phyloP scores from a whole-genome alignment of 2,329 filamentous ascomycete genomes.

The Fusarium armeniacum region DNA sequence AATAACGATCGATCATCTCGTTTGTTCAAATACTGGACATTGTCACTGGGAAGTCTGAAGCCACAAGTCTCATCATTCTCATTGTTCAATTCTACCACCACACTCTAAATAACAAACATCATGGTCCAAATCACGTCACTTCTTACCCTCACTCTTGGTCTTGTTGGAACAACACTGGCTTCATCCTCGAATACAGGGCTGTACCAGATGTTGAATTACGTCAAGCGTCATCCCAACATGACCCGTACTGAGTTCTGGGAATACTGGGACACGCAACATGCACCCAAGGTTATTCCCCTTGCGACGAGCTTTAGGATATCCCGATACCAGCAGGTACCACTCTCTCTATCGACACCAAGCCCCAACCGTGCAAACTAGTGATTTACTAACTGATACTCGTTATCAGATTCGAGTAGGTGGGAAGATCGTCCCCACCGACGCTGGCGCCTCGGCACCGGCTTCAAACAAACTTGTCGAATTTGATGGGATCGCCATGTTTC shows the following conservation, averaged over 20 bases:
- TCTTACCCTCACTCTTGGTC: conserved; percentile 16
- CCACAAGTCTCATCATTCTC: not conserved
- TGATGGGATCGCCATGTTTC: conserved; percentile 52
- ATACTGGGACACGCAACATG: conserved; percentile 52
- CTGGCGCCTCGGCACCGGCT: conserved; percentile 29
- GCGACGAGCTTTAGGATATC: conserved; percentile 49
- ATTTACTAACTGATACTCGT: not conserved
- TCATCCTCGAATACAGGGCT: conserved; percentile 54
- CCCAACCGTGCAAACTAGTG: too few relatives aligned
- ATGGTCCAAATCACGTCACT: conserved; percentile 9
- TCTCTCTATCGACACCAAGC: not conserved
- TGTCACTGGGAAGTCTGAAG: not conserved
- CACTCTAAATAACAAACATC: not conserved
- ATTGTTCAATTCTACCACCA: not conserved
- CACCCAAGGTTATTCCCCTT: conserved; percentile 50
- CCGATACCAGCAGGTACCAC: conserved; percentile 47
- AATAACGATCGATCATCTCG: conserved; percentile 40
- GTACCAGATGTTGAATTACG: conserved; percentile 50
- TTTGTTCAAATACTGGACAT: conserved; percentile 51
- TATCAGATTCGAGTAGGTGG: conserved; percentile 48
- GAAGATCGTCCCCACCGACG: conserved; percentile 46
- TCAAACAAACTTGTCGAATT: conserved; percentile 47
- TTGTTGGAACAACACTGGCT: not conserved
- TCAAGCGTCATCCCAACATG: conserved; percentile 48
- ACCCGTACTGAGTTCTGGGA: conserved; percentile 50